A percentile compares a stretch with the other conserved stretches of the same genome.
Evolutionary conservation across 257 asterid genomes (phyloP).

Genomic region (Gynochthodes officinalis): DNA sequence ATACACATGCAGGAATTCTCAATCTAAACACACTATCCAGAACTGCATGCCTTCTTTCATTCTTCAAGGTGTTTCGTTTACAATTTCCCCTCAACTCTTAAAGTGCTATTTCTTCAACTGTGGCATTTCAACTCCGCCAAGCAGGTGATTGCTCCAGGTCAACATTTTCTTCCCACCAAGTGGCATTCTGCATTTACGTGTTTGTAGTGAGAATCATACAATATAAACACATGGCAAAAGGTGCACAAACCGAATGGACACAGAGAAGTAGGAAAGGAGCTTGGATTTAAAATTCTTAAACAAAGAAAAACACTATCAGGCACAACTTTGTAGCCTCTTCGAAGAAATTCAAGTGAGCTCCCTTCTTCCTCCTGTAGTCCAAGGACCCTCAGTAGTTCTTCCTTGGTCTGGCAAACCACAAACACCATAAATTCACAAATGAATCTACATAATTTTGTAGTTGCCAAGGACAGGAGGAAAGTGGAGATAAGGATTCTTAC

Average conservation of each 20-base stretch:
- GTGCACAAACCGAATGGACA: not conserved
- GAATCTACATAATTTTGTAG: conserved; percentile 1
- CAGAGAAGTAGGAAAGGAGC: conserved; percentile 3
- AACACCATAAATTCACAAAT: conserved; percentile 4
- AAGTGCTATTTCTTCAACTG: conserved; percentile 3
- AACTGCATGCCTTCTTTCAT: not conserved
- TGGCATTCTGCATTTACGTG: conserved; percentile 50
- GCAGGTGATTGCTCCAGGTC: conserved; percentile 71
- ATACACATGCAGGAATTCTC: not conserved
- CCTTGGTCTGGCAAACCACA: conserved; percentile 64
- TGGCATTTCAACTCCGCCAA: conserved; percentile 73
- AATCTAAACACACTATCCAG: not conserved
- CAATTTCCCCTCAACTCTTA: not conserved
- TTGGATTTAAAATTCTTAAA: not conserved
- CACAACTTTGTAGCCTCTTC: conserved; percentile 88
- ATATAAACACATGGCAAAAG: conserved; percentile 3
- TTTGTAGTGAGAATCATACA: conserved; percentile 3
- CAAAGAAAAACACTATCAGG: not conserved
- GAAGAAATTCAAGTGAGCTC: conserved; percentile 93
- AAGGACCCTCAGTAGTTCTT: conserved; percentile 87
- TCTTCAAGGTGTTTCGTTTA: conserved; percentile 8
- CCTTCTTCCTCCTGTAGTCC: conserved; percentile 90
- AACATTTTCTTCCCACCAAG: conserved; percentile 96
- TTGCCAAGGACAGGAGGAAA: conserved; percentile 5
- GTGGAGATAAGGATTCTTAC: conserved; percentile 38